These are phyloP conservation scores for Halocafeteria seosinensis DNA, from an alignment of 108 stramenopile species.

Conservation along the genomic window DNA sequence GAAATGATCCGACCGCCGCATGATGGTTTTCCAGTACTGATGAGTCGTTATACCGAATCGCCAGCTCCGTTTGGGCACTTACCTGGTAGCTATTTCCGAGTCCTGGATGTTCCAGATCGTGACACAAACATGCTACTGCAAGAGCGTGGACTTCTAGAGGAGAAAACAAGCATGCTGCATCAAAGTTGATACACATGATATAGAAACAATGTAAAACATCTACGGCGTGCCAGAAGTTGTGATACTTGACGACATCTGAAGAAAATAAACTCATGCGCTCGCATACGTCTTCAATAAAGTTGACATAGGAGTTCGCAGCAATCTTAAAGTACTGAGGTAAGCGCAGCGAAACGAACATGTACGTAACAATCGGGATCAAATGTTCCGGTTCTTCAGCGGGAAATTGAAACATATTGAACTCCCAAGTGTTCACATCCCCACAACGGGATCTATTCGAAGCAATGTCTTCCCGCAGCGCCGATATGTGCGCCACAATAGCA, in stretches of 20 bases:
- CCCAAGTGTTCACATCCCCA: slow-evolving; percentile 5
- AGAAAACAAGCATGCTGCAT: slow-evolving; percentile 13
- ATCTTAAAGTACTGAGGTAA: slow-evolving; percentile 10
- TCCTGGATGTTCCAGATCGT: slow-evolving; percentile 71
- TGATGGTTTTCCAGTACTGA: slow-evolving; percentile 61
- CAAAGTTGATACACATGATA: slow-evolving; percentile 18
- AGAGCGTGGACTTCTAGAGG: slow-evolving; percentile 42
- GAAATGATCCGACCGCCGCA: slow-evolving; percentile 31
- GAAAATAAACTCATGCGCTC: not conserved
- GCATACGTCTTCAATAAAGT: not conserved
- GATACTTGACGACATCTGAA: slow-evolving; percentile 25
- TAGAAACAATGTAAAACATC: slow-evolving; percentile 47
- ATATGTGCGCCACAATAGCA: not conserved
- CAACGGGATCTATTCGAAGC: not conserved
- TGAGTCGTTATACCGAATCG: slow-evolving; percentile 52
- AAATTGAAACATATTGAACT: slow-evolving; percentile 16
- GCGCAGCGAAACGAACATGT: slow-evolving; percentile 11
- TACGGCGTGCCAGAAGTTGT: slow-evolving; percentile 57
- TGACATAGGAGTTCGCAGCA: slow-evolving; percentile 3
- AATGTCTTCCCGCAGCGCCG: not conserved
- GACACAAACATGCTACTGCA: slow-evolving; percentile 45
- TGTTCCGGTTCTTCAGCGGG: slow-evolving; percentile 11
- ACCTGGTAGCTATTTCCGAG: slow-evolving; percentile 54
- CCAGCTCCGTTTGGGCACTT: slow-evolving; percentile 34
- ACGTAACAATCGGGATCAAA: slow-evolving; percentile 1